These are phyloP conservation scores for Sindora glabra DNA, from an alignment of 306 rosid species.

Conservation along the genomic window DNA sequence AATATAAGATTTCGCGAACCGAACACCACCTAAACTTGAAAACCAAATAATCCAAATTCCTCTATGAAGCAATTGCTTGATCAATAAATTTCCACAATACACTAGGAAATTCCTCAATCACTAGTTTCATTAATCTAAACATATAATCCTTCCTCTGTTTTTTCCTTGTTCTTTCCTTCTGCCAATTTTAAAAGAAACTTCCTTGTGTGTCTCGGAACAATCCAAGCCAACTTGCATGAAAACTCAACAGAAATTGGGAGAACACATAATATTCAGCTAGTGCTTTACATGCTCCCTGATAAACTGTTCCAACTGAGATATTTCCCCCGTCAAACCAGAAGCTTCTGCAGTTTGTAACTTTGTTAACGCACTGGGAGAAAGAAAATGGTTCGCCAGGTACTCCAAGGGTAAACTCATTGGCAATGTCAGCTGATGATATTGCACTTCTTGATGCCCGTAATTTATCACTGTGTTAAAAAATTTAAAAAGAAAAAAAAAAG, in stretches of 20 bases:
- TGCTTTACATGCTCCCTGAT: conserved; percentile 58
- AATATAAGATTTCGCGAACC: too few relatives aligned
- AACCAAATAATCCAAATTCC: conserved; percentile 2
- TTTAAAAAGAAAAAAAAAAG: conserved; percentile 17
- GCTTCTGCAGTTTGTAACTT: conserved; percentile 72
- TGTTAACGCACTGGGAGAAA: conserved; percentile 73
- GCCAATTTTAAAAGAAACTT: background rate
- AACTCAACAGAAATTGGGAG: background rate
- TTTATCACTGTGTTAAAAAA: conserved; percentile 87
- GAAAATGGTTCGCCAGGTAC: conserved; percentile 59
- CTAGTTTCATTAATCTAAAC: conserved; percentile 8
- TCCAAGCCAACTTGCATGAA: background rate
- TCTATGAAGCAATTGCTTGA: background rate
- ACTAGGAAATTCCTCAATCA: background rate
- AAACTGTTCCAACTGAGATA: conserved; percentile 63
- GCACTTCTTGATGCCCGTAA: conserved; percentile 76
- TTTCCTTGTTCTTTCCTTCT: background rate
- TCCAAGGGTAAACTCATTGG: conserved; percentile 72
- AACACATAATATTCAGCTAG: conserved; percentile 1
- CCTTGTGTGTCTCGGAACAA: background rate
- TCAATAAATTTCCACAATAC: background rate
- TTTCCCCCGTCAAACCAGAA: conserved; percentile 66
- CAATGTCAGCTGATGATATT: conserved; percentile 67
- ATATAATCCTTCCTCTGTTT: background rate
- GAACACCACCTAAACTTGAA: too few relatives aligned